A percentile compares a stretch with the other conserved stretches of the same genome.
These are phyloP conservation scores for Astraeus odoratus DNA, from an alignment of 768 basidiomycete genomes.

Conservation along the genomic window DNA sequence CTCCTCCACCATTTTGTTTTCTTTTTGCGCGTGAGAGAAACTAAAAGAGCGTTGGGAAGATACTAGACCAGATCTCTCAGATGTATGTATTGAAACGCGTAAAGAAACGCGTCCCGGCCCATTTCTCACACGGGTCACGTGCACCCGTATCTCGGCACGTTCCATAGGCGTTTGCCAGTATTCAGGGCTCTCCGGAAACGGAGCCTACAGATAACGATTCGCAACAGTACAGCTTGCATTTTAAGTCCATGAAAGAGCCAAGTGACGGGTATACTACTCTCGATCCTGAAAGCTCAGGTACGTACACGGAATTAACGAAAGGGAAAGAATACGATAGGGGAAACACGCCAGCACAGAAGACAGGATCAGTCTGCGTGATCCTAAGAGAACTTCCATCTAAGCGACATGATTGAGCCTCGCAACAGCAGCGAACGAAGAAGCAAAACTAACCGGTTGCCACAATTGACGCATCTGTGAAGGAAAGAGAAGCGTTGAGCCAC, in stretches of 20 bases:
- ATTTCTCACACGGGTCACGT: no score
- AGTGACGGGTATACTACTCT: slow-evolving; percentile 2
- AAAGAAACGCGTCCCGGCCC: slow-evolving; percentile 17
- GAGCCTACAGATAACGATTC: no score
- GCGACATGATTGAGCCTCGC: background rate
- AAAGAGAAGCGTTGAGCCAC: slow-evolving; percentile 4
- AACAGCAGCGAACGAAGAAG: background rate
- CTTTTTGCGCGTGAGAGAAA: background rate
- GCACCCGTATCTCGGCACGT: no score
- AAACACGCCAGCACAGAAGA: no score
- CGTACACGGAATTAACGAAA: slow-evolving; percentile 20
- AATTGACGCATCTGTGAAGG: slow-evolving; percentile 51
- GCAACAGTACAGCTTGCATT: no score
- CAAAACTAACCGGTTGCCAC: slow-evolving; percentile 48
- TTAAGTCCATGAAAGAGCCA: slow-evolving; percentile 1
- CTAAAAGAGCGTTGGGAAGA: slow-evolving; percentile 2
- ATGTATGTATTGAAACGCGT: slow-evolving; percentile 6
- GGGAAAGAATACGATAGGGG: background rate
- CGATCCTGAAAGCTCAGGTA: background rate
- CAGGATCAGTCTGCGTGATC: background rate
- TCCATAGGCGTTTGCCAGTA: no score
- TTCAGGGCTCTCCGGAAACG: no score
- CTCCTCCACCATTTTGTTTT: slow-evolving; percentile 21
- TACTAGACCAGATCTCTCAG: no score
- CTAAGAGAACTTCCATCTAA: slow-evolving; percentile 62